Evolutionary conservation across 2,329 filamentous ascomycete species (phyloP).

Genomic region (Chaetomium sp.): DNA sequence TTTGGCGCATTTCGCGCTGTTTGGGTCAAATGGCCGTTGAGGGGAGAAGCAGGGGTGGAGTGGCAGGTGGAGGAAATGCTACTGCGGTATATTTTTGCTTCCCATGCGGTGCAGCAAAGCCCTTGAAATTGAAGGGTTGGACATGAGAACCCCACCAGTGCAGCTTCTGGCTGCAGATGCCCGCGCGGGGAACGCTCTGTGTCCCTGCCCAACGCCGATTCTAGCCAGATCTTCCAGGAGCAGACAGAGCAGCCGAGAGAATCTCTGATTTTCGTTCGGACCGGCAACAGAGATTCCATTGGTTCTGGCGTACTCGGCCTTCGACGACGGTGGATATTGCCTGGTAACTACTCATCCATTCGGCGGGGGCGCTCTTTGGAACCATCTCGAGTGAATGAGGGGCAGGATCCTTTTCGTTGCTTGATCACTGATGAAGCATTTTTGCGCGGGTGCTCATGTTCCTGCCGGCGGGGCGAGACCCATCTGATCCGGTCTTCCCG

Average conservation of each 20-base stretch:
- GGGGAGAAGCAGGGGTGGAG: neutral
- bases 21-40: neutral
- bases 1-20: neutral
- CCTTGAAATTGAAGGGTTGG: conserved; percentile 1
- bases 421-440: neutral
- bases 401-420: neutral
- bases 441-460: too few relatives aligned
- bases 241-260: neutral
- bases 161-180: conserved; percentile 2
- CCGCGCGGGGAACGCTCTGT: neutral
- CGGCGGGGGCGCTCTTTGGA: neutral
- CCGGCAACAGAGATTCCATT: neutral
- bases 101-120: neutral
- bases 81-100: conserved; percentile 20
- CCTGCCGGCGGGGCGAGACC: too few relatives aligned
- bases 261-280: neutral
- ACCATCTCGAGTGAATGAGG: neutral
- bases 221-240: conserved; percentile 8
- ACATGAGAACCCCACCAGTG: conserved; percentile 8
- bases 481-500: too few relatives aligned
- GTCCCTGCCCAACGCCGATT: conserved; percentile 19
- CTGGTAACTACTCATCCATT: neutral
- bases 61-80: conserved; percentile 7
- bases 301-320: neutral
- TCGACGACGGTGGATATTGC: neutral